These are phyloP conservation scores for Microcera coccophila DNA, from an alignment of 2,329 filamentous ascomycete species.

Conservation along the genomic window DNA sequence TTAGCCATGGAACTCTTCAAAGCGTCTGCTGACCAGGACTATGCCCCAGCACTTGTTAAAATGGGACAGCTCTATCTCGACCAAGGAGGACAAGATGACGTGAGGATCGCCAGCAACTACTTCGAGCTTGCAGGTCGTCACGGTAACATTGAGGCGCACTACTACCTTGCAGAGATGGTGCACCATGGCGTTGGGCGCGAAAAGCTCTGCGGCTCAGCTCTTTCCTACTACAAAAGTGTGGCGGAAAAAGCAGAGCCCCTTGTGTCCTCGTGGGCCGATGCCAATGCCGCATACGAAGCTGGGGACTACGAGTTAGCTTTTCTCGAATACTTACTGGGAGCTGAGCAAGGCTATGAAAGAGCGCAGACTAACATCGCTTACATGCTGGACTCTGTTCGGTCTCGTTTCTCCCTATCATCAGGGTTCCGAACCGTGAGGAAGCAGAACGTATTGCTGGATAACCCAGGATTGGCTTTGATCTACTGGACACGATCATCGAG, in stretches of 20 bases:
- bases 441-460: slow-evolving; percentile 42
- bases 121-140: slow-evolving; percentile 83
- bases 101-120: slow-evolving; percentile 75
- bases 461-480: slow-evolving; percentile 67
- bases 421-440: slow-evolving; percentile 45
- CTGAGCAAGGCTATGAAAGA: slow-evolving; percentile 86
- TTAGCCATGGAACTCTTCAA: slow-evolving; percentile 74
- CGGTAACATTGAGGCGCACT: slow-evolving; percentile 82
- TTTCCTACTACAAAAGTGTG: slow-evolving; percentile 78
- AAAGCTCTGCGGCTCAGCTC: slow-evolving; percentile 70
- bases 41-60: slow-evolving; percentile 74
- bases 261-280: slow-evolving; percentile 75
- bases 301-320: slow-evolving; percentile 78
- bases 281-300: slow-evolving; percentile 74
- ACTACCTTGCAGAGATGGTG: slow-evolving; percentile 86
- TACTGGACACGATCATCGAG: slow-evolving; percentile 95
- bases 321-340: slow-evolving; percentile 78
- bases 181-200: slow-evolving; percentile 77
- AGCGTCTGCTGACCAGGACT: slow-evolving; percentile 76
- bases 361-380: slow-evolving; percentile 89
- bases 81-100: slow-evolving; percentile 66
- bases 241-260: slow-evolving; percentile 69
- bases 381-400: slow-evolving; percentile 71
- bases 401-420: slow-evolving; percentile 35
- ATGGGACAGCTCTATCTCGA: slow-evolving; percentile 82